These are phyloP conservation scores for Gymnopus androsaceus DNA, from an alignment of 1,284 basidiomycete species.

Conservation along the genomic window DNA sequence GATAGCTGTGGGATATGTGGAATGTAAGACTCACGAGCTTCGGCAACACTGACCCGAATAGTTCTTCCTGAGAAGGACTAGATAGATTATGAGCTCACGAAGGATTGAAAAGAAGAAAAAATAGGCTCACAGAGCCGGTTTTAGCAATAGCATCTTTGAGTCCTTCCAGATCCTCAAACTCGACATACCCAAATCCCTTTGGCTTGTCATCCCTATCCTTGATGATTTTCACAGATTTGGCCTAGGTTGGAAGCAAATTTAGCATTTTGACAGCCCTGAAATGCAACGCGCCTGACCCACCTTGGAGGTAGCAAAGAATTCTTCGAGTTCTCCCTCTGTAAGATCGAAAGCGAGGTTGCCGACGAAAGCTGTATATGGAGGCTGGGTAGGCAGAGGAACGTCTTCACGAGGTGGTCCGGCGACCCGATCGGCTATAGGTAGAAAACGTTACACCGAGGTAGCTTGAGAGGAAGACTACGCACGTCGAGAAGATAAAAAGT, in stretches of 20 bases:
- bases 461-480: conserved; percentile 30
- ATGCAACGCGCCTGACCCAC: conserved; percentile 41
- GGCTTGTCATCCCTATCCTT: conserved; percentile 89
- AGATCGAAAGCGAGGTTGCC: conserved; percentile 96
- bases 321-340: conserved; percentile 79
- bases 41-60: conserved; percentile 92
- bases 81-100: conserved; percentile 1
- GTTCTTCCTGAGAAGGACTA: conserved; percentile 69
- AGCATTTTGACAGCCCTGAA: not conserved
- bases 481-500: conserved; percentile 65
- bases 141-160: conserved; percentile 81
- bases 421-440: conserved; percentile 60
- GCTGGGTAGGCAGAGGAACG: conserved; percentile 89
- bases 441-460: conserved; percentile 11
- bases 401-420: conserved; percentile 76
- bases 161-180: conserved; percentile 83
- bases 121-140: conserved; percentile 57
- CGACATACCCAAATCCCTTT: conserved; percentile 98
- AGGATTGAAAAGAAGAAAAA: conserved; percentile 1
- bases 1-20: conserved; percentile 4
- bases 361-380: conserved; percentile 95
- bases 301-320: conserved; percentile 73
- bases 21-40: conserved; percentile 72
- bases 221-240: conserved; percentile 90
- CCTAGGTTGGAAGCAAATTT: conserved; percentile 41